Evolutionary conservation across 2,329 filamentous ascomycete genomes (phyloP), one percentile per base, ranked within the genome.

Genomic region (Fusarium coicis): DNA sequence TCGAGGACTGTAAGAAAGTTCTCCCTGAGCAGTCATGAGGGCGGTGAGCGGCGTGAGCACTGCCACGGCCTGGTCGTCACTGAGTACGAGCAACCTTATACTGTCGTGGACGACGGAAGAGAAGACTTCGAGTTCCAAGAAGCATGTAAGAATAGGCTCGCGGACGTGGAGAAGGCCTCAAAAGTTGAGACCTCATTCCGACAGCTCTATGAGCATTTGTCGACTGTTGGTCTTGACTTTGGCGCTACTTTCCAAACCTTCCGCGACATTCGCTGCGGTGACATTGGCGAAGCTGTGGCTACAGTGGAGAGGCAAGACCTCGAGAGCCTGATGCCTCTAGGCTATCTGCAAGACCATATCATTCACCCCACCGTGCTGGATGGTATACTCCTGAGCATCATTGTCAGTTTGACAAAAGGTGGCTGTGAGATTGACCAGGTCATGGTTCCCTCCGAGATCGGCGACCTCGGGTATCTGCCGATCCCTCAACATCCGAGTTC

Each of bases 221-320:
- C 57, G 18, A 60, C 57, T 8, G 57, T 60, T 36, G 57, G 57
- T 19, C 57, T 60, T 30, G 57, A 60, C 57, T 60, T 60, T 60
- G 57, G 57, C 6, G 46, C 46, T 21, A 54, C 57, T 19, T 60
- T 60, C n/a, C 46, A 60, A 18, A 60, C 57, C 2, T 46, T 60
- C 5, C 46, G 57, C 7, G 57, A 60, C 8, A 60, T 60, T n/a
- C 57, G 57, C 6, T 60, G 57, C 4, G 46, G 57, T 1, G 46
- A 16, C 14, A 60, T 60, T 15, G 57, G 57, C 12, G 28, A 54
- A 28, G 46, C 57, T 42, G 46, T 60, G 16, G 57, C 57, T 10
- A 60, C 57, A 14, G 57, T 60, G 3, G 37, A 60, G 46, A 52
- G 46, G n/a, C 57, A 60, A n/a, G 57, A 53, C 7, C 37, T 60